phyloP scores from a whole-genome alignment of 202 grass and related monocot species.

The Panicum virgatum region DNA sequence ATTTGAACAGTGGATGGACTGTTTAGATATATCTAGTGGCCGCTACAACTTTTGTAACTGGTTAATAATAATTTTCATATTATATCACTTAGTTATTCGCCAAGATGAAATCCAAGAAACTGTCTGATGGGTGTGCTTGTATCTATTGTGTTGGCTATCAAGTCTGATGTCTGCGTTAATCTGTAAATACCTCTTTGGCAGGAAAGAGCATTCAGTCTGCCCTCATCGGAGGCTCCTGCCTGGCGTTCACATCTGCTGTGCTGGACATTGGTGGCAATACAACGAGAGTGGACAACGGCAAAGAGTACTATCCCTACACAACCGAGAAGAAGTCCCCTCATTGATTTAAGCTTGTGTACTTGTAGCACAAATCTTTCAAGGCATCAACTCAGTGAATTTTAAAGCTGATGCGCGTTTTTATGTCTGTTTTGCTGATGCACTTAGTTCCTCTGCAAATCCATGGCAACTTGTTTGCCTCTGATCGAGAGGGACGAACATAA shows the following conservation, averaged over 20 bases:
- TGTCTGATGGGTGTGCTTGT: background rate
- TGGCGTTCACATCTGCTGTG: slow-evolving; percentile 68
- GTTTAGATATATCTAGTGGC: slow-evolving; percentile 3
- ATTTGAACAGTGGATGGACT: background rate
- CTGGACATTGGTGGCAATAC: slow-evolving; percentile 82
- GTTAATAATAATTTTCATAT: background rate
- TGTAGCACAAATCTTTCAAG: slow-evolving; percentile 43
- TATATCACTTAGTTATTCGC: background rate
- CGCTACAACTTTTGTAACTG: background rate
- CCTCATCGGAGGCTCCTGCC: slow-evolving; percentile 68
- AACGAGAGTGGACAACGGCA: slow-evolving; percentile 81
- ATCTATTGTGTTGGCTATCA: slow-evolving; percentile 1
- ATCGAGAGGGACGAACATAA: slow-evolving; percentile 12
- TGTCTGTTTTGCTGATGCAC: slow-evolving; percentile 34
- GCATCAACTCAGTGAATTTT: slow-evolving; percentile 51
- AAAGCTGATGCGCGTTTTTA: slow-evolving; percentile 37
- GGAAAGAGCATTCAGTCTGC: slow-evolving; percentile 79
- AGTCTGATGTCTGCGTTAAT: slow-evolving; percentile 3
- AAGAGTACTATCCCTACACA: slow-evolving; percentile 74
- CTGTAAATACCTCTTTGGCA: slow-evolving; percentile 39
- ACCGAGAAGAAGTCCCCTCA: slow-evolving; percentile 65
- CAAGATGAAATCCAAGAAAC: background rate
- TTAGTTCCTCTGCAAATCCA: slow-evolving; percentile 40
- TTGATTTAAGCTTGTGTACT: slow-evolving; percentile 41
- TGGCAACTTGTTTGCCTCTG: slow-evolving; percentile 5